Percentiles rank a stretch among this genome's conserved stretches.
Conservation (phyloP, 257 asterid species). For the Cinchona pubescens region DNA sequence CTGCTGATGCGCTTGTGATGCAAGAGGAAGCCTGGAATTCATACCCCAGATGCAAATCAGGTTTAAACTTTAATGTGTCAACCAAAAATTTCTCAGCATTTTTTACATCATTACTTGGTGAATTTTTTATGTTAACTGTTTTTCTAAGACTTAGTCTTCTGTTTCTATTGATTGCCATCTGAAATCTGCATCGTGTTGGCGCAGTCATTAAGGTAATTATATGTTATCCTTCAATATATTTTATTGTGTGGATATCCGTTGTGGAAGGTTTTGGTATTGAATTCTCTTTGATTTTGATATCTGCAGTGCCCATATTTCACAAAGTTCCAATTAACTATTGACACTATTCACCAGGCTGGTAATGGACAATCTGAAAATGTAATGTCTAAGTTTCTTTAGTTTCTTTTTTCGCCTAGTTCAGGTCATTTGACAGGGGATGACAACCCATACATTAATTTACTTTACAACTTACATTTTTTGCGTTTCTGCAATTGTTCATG, state of each 20-base stretch:
- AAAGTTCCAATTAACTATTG: conserved; percentile 67
- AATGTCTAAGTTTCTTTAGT: conserved; percentile 24
- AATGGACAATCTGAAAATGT: conserved; percentile 74
- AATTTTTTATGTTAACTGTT: neutral
- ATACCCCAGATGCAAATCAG: conserved; percentile 78
- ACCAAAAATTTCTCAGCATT: neutral
- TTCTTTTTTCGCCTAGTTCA: neutral
- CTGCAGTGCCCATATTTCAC: conserved; percentile 83
- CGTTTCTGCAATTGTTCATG: neutral
- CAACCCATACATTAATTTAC: neutral
- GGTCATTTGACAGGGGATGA: neutral
- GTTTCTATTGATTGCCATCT: conserved; percentile 23
- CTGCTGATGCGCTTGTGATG: conserved; percentile 76
- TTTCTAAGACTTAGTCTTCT: conserved; percentile 14
- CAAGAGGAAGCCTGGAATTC: conserved; percentile 98
- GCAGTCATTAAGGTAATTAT: conserved; percentile 74
- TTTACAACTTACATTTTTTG: neutral
- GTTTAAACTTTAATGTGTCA: conserved; percentile 23
- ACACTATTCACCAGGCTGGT: conserved; percentile 71
- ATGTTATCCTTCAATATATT: neutral
- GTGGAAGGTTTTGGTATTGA: conserved; percentile 12
- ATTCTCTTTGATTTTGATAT: conserved; percentile 8
- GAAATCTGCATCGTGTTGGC: conserved; percentile 18
- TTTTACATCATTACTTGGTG: neutral
- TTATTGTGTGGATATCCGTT: neutral